Evolutionary conservation across 352 stramenopile species (phyloP), one percentile per base, ranked within the genome.

Genomic region (Phytophthora sp.): DNA sequence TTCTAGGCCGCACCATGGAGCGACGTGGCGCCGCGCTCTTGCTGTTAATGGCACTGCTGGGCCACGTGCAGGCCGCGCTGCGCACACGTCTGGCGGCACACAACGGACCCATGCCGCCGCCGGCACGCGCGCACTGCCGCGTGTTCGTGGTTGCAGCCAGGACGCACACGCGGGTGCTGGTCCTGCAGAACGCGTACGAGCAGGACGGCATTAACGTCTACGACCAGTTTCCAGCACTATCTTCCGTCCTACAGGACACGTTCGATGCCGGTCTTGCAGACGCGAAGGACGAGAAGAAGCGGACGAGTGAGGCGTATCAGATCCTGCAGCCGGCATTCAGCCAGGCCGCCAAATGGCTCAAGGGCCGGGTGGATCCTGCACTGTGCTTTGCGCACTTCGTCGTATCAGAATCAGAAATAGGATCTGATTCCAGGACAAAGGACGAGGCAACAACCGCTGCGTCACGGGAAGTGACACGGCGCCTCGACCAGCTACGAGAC

Each of bases 341-440:
- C 12, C 71, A 68, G 30, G 78, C 85, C 21, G 74, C 81, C 23
- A 61, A 77, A 29, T 79, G 63, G 66, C 61, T 79, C 23, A 66
- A 65, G 41, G 11, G 36, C 7, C 36, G 63, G 1, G 69, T 83
- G 38, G 78, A 88, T 59, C 80, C 82, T 15, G 63, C 76, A 11
- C 69, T 77, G 27, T 91, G 82, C 59, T 82, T 84, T 52, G 73
- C 75, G 27, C 77, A 86, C 38, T 69, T 86, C 44, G 35, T 83
- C 1, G 38, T 66, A 3, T 45, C 56, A 0, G 62, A 77, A 18
- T 56, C 63, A 31, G 71, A 71, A 49, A 44, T 62, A 9, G 18
- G 4, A 23, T 36, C 38, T 49, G 27, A 50, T 54, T 35, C 33
- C 7, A 49, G 12, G 20, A 63, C 44, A 26, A 30, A 64, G 41